Percentiles rank a stretch among this genome's conserved stretches.
These are phyloP conservation scores for Kwoniella heveanensis DNA, from an alignment of 768 basidiomycete genomes.

Conservation along the genomic window DNA sequence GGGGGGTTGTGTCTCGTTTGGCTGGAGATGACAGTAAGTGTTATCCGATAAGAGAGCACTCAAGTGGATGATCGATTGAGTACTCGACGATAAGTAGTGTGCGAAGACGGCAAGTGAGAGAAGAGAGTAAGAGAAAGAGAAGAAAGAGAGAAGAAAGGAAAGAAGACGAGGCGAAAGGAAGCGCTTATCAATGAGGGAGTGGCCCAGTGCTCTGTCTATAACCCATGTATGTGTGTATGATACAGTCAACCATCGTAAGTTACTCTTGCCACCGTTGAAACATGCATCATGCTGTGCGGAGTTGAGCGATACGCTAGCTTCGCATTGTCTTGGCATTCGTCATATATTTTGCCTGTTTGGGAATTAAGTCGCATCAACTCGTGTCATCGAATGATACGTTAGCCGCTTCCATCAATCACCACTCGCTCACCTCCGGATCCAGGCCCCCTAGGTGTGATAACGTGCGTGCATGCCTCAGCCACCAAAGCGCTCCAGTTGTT, in stretches of 20 bases:
- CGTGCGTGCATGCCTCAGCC: neutral
- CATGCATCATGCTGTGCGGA: conserved; percentile 19
- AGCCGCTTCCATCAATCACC: too few relatives aligned
- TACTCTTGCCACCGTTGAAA: neutral
- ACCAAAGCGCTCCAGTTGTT: too few relatives aligned
- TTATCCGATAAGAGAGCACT: neutral
- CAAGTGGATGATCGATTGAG: neutral
- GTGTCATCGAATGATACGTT: neutral
- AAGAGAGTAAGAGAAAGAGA: conserved; percentile 20
- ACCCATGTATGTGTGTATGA: too few relatives aligned
- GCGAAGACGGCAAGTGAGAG: neutral
- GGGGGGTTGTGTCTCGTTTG: conserved; percentile 8
- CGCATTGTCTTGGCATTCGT: conserved; percentile 19
- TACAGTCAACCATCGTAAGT: conserved; percentile 12
- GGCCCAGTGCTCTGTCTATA: too few relatives aligned
- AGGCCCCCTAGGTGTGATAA: neutral
- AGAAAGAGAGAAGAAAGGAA: conserved; percentile 6
- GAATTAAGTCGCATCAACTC: conserved; percentile 2
- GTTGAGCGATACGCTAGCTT: conserved; percentile 5
- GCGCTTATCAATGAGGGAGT: conserved; percentile 28
- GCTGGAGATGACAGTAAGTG: too few relatives aligned
- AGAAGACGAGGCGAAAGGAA: conserved; percentile 31
- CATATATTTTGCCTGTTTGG: conserved; percentile 3
- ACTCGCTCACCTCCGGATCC: too few relatives aligned
- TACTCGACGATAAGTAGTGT: neutral